Evolutionary conservation across 176 grass and related monocot genomes (phyloP).

Genomic region (Oryza punctata): DNA sequence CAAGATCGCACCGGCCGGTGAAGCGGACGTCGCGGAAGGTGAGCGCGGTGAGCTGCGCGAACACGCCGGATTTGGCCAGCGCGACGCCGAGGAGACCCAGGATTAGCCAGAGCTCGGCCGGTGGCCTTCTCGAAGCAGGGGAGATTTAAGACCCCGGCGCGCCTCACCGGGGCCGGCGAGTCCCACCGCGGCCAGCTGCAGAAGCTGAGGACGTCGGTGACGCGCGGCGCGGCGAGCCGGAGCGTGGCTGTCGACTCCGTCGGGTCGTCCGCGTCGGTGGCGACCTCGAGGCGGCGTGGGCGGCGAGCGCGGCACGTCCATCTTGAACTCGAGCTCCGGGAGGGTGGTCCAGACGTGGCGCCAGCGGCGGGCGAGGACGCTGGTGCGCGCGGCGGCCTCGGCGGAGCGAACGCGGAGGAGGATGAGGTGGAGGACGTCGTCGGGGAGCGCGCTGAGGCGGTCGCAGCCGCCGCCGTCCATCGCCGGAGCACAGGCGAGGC

Average conservation of each 20-base stretch:
- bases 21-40: background rate
- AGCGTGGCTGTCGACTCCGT: no score
- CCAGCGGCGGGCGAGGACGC: conserved; percentile 12
- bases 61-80: background rate
- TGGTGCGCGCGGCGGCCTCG: background rate
- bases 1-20: background rate
- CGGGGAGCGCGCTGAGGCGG: background rate
- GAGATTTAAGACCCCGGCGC: no score
- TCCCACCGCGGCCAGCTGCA: no score
- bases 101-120: background rate
- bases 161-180: no score
- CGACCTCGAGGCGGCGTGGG: background rate
- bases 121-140: background rate
- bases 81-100: background rate
- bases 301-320: background rate
- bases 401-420: background rate
- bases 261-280: background rate
- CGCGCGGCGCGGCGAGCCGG: no score
- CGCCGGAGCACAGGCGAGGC: no score
- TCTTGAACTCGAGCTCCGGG: background rate
- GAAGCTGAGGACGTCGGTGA: no score
- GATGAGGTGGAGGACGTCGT: conserved; percentile 13
- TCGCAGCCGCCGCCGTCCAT: background rate
- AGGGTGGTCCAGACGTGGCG: background rate
- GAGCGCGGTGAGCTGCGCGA: background rate